These are phyloP conservation scores for Tetraselmis striata DNA, from an alignment of 139 green algal genomes.

Conservation along the genomic window DNA sequence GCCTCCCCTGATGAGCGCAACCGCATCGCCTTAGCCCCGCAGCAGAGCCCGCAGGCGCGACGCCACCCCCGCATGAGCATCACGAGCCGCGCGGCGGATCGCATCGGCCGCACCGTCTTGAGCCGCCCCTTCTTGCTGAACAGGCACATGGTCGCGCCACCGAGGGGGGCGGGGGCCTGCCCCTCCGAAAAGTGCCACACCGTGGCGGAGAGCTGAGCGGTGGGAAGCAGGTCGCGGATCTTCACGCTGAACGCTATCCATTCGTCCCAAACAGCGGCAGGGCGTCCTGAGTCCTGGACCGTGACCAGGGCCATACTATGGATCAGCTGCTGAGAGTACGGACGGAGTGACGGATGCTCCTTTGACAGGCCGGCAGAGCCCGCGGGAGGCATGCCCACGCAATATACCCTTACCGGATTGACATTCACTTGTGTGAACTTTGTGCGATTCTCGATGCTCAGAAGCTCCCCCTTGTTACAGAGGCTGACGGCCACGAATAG, in stretches of 20 bases:
- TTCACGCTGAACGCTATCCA: slow-evolving; percentile 71
- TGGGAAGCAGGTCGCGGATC: slow-evolving; percentile 68
- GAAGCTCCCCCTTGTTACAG: not conserved
- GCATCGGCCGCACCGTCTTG: slow-evolving; percentile 40
- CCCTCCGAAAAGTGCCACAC: slow-evolving; percentile 50
- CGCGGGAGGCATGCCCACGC: not conserved
- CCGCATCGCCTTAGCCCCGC: slow-evolving; percentile 1
- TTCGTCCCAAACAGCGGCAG: slow-evolving; percentile 50
- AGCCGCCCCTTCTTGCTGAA: slow-evolving; percentile 83
- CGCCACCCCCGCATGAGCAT: not conserved
- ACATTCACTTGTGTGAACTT: not conserved
- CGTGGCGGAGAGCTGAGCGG: slow-evolving; percentile 61
- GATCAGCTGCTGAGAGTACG: slow-evolving; percentile 39
- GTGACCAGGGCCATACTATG: slow-evolving; percentile 39
- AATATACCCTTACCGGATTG: not conserved
- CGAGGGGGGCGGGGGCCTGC: slow-evolving; percentile 34
- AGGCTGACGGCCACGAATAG: not conserved
- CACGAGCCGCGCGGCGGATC: too few relatives aligned
- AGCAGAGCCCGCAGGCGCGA: slow-evolving; percentile 9
- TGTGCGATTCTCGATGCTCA: not conserved
- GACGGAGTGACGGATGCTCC: slow-evolving; percentile 2
- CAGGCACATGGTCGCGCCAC: slow-evolving; percentile 56
- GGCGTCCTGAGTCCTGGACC: slow-evolving; percentile 27
- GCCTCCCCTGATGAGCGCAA: slow-evolving; percentile 25
- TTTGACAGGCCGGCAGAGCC: not conserved